Evolutionary conservation across 228 moss, liverwort and hornwort genomes (phyloP).

Genomic region (Sphagnum fallax): DNA sequence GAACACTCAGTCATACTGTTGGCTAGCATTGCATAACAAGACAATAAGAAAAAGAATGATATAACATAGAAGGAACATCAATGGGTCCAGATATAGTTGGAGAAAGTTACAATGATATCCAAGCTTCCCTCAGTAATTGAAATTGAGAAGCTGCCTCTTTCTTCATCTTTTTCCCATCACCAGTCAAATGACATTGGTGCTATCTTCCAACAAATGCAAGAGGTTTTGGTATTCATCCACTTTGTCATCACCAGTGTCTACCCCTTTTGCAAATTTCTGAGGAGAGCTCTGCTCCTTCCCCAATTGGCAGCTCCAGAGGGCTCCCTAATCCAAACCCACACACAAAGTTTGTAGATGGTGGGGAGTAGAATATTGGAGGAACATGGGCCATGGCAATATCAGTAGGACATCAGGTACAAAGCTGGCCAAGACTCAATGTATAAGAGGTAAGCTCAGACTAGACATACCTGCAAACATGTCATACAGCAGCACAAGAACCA

Average conservation of each 20-base stretch:
- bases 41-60: too few relatives aligned
- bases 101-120: constrained; percentile 37
- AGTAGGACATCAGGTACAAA: constrained; percentile 65
- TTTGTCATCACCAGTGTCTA: constrained; percentile 73
- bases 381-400: constrained; percentile 61
- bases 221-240: constrained; percentile 59
- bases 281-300: constrained; percentile 31
- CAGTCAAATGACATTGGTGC: constrained; percentile 24
- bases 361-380: constrained; percentile 50
- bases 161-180: constrained; percentile 29
- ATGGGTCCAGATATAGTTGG: background rate
- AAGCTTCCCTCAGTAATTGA: constrained; percentile 56
- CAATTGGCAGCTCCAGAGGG: constrained; percentile 30
- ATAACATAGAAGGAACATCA: too few relatives aligned
- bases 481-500: background rate
- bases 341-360: constrained; percentile 45
- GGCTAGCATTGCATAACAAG: too few relatives aligned
- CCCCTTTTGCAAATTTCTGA: constrained; percentile 61
- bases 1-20: too few relatives aligned
- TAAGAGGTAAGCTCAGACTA: constrained; percentile 72
- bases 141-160: constrained; percentile 44
- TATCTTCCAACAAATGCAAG: constrained; percentile 51
- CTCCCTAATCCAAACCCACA: constrained; percentile 75
- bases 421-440: constrained; percentile 62
- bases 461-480: constrained; percentile 56